phyloP scores from a whole-genome alignment of 1,284 basidiomycete species.

The Malassezia restricta region DNA sequence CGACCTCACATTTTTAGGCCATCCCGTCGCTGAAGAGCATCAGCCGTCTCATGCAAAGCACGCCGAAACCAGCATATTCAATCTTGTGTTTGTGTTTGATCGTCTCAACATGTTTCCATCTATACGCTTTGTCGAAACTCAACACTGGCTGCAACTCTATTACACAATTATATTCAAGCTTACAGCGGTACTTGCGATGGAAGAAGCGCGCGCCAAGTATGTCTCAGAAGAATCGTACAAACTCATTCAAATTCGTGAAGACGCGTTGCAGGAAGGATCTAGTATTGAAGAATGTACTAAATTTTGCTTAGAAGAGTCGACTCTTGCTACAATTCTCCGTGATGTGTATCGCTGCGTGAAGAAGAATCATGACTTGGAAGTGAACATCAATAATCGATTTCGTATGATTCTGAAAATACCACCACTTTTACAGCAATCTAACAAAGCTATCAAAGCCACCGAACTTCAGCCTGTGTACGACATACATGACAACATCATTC shows the following conservation, averaged over 20 bases:
- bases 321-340: conserved; percentile 28
- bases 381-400: conserved; percentile 35
- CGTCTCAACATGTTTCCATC: conserved; percentile 31
- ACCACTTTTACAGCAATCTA: conserved; percentile 29
- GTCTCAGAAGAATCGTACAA: conserved; percentile 26
- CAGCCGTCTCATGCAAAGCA: background rate
- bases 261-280: conserved; percentile 29
- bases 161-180: conserved; percentile 45
- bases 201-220: conserved; percentile 28
- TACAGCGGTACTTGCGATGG: conserved; percentile 39
- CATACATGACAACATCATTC: conserved; percentile 28
- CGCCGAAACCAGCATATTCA: conserved; percentile 20
- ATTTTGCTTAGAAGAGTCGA: conserved; percentile 26
- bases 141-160: conserved; percentile 31
- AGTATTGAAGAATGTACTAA: conserved; percentile 8
- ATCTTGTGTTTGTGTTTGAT: conserved; percentile 42
- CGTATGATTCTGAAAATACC: conserved; percentile 39
- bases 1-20: conserved; percentile 84
- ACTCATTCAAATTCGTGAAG: conserved; percentile 29
- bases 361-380: conserved; percentile 26
- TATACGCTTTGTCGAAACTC: conserved; percentile 23
- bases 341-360: conserved; percentile 30
- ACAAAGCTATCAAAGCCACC: conserved; percentile 17
- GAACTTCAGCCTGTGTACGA: conserved; percentile 40
- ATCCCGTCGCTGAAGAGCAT: conserved; percentile 63